These are phyloP conservation scores for Saprolegnia diclina DNA, from an alignment of 352 stramenopile species.

Conservation along the genomic window DNA sequence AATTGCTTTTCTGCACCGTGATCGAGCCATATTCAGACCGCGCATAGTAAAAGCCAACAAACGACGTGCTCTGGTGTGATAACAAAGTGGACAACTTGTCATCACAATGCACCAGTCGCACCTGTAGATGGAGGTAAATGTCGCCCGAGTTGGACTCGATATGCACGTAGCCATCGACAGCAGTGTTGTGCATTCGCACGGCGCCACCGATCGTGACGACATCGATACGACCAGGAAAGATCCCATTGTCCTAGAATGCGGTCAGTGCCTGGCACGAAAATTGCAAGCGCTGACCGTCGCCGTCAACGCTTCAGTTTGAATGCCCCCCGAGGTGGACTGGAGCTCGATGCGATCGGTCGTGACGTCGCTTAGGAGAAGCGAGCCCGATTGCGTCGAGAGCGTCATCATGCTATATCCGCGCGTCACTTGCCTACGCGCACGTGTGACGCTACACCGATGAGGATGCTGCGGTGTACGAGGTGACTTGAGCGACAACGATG, in stretches of 20 bases:
- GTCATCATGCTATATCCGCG: slow-evolving; percentile 47
- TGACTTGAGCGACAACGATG: slow-evolving; percentile 35
- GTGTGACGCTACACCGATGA: not conserved
- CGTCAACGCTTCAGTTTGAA: slow-evolving; percentile 35
- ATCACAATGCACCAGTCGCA: slow-evolving; percentile 28
- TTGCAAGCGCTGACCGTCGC: slow-evolving; percentile 40
- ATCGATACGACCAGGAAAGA: slow-evolving; percentile 67
- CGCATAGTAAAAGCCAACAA: slow-evolving; percentile 59
- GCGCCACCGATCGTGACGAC: slow-evolving; percentile 52
- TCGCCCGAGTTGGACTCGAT: slow-evolving; percentile 61
- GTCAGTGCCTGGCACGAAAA: not conserved
- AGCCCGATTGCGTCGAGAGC: slow-evolving; percentile 42
- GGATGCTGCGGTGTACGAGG: slow-evolving; percentile 33
- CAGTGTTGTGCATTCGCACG: slow-evolving; percentile 46
- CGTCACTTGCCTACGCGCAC: slow-evolving; percentile 35
- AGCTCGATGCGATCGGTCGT: slow-evolving; percentile 57
- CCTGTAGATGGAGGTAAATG: slow-evolving; percentile 48
- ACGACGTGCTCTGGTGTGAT: slow-evolving; percentile 40
- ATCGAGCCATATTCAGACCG: slow-evolving; percentile 54
- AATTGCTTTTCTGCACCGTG: slow-evolving; percentile 53
- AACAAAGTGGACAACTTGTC: not conserved
- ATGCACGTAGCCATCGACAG: slow-evolving; percentile 47
- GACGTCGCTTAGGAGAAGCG: slow-evolving; percentile 39
- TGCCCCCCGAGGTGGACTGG: slow-evolving; percentile 39
- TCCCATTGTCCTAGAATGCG: slow-evolving; percentile 49